phyloP scores from a whole-genome alignment of 2,329 filamentous ascomycete species.

The Graphilbum fragrans region DNA sequence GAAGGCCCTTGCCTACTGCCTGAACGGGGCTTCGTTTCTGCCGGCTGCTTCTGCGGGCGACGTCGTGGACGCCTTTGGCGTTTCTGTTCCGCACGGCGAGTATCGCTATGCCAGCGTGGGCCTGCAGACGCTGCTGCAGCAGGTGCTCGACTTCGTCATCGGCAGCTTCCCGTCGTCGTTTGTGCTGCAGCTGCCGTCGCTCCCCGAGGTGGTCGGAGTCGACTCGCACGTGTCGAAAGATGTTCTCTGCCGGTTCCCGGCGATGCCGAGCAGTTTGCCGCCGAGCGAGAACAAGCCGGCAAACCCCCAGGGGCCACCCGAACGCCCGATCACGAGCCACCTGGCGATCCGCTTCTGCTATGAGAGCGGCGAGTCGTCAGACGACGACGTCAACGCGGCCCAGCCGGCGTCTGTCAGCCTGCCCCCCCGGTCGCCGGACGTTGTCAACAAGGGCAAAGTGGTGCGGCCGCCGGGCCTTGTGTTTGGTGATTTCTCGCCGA shows the following conservation, averaged over 20 bases:
- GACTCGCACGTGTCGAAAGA: neutral
- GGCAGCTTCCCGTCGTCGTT: slow-evolving; percentile 49
- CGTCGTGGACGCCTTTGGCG: slow-evolving; percentile 7
- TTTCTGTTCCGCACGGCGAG: slow-evolving; percentile 14
- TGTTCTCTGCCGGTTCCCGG: neutral
- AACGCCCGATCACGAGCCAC: too few relatives aligned
- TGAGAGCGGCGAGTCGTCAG: neutral
- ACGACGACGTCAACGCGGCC: neutral
- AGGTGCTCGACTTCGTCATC: slow-evolving; percentile 45
- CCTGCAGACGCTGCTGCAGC: slow-evolving; percentile 32
- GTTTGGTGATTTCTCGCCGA: slow-evolving; percentile 56
- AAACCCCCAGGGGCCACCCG: neutral
- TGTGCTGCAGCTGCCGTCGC: neutral
- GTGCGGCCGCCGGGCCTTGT: slow-evolving; percentile 34
- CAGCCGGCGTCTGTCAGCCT: slow-evolving; percentile 6
- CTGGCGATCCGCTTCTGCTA: neutral
- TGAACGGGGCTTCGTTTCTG: slow-evolving; percentile 15
- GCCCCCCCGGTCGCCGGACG: slow-evolving; percentile 1
- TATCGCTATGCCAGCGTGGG: slow-evolving; percentile 37
- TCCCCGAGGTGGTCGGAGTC: too few relatives aligned
- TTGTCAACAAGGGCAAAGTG: neutral
- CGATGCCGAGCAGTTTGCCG: neutral
- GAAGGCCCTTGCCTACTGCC: slow-evolving; percentile 8
- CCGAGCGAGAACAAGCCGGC: neutral
- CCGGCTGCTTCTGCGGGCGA: neutral